Evolutionary conservation across 2,329 filamentous ascomycete species (phyloP).

Genomic region (Botrytis hyacinthi): DNA sequence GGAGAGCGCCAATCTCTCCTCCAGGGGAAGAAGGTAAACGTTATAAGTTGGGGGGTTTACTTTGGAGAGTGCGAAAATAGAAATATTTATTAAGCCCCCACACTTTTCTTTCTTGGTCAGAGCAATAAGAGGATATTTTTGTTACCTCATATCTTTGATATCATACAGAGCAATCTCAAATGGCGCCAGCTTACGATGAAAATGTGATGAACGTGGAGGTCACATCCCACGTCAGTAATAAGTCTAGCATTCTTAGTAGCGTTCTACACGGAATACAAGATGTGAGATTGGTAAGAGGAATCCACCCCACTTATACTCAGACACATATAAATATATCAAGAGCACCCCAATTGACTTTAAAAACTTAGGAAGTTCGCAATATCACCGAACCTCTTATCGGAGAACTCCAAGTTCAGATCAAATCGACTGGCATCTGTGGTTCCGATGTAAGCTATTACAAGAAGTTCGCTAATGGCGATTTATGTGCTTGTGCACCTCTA

Average conservation of each 20-base stretch:
- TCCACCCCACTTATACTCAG: neutral
- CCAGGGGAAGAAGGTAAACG: neutral
- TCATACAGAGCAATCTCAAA: slow-evolving; percentile 19
- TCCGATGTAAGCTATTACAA: slow-evolving; percentile 71
- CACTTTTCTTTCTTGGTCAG: slow-evolving; percentile 16
- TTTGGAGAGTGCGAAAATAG: slow-evolving; percentile 1
- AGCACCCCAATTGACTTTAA: neutral
- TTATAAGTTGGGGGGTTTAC: slow-evolving; percentile 25
- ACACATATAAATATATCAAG: neutral
- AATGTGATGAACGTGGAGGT: slow-evolving; percentile 10
- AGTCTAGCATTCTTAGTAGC: slow-evolving; percentile 47
- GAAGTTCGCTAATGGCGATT: slow-evolving; percentile 69
- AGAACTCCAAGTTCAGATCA: slow-evolving; percentile 64
- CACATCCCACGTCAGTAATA: slow-evolving; percentile 21
- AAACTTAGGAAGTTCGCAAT: slow-evolving; percentile 48
- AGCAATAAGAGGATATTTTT: neutral
- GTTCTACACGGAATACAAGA: slow-evolving; percentile 58
- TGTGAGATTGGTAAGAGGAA: slow-evolving; percentile 52
- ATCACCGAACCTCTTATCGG: slow-evolving; percentile 44
- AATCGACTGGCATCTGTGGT: slow-evolving; percentile 66
- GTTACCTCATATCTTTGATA: slow-evolving; percentile 18
- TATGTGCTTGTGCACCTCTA: slow-evolving; percentile 63
- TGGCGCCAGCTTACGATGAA: slow-evolving; percentile 28
- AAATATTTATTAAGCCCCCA: slow-evolving; percentile 11
- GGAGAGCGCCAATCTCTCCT: neutral